Percentiles rank a stretch among this genome's conserved stretches.
Evolutionary conservation across 2,329 filamentous ascomycete genomes (phyloP).

Genomic region (Beauveria pseudobassiana): DNA sequence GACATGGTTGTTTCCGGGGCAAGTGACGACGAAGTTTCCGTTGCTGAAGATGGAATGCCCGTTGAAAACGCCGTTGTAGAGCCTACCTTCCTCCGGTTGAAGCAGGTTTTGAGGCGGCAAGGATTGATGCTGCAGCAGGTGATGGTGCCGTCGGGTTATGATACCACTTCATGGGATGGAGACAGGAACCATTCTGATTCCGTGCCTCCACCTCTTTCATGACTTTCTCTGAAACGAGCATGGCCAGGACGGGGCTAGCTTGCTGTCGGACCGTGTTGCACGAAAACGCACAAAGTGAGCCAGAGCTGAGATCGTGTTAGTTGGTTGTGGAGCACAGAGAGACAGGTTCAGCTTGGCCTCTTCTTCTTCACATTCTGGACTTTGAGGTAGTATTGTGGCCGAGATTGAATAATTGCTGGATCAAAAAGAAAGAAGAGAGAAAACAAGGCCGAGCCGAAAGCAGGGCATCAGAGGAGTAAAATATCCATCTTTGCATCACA

Average conservation of each 20-base stretch:
- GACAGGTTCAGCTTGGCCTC: not conserved
- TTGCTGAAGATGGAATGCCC: not conserved
- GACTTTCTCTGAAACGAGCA: not conserved
- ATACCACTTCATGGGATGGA: constrained; percentile 27
- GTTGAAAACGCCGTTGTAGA: not conserved
- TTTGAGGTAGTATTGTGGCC: no score
- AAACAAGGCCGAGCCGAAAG: not conserved
- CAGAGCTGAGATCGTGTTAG: constrained; percentile 4
- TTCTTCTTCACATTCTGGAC: not conserved
- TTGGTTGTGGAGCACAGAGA: not conserved
- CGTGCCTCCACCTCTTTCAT: not conserved
- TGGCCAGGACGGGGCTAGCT: not conserved
- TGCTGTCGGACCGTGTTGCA: not conserved
- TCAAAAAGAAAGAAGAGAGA: not conserved
- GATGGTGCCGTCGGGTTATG: constrained; percentile 30
- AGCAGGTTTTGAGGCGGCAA: constrained; percentile 29
- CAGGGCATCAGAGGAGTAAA: not conserved
- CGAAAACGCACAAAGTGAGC: not conserved
- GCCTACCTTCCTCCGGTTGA: constrained; percentile 8
- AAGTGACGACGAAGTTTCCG: no score
- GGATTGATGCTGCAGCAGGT: constrained; percentile 41
- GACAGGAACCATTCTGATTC: constrained; percentile 19
- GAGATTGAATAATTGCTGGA: not conserved
- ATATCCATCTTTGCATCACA: not conserved
- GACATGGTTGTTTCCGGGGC: not conserved